phyloP scores from a whole-genome alignment of 2,329 filamentous ascomycete genomes.

The Fusarium euwallaceae region DNA sequence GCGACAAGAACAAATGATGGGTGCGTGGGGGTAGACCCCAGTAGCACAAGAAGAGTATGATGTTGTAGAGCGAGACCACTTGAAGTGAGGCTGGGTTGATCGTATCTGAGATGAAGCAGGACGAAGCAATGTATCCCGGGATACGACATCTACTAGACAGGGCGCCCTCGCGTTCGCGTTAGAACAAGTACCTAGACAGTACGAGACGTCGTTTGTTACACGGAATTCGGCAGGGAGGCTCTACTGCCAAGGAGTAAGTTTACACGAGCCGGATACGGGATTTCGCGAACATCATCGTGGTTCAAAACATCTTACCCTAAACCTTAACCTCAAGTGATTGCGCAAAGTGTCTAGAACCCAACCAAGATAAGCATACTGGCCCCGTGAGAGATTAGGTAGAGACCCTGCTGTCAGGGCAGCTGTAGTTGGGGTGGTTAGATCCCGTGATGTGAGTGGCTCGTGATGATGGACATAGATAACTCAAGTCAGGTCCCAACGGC shows the following conservation, averaged over 20 bases:
- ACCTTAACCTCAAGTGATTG: background rate
- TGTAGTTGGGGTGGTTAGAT: background rate
- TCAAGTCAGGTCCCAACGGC: background rate
- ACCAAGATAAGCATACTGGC: background rate
- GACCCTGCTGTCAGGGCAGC: background rate
- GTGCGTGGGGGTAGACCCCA: background rate
- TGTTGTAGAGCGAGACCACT: background rate
- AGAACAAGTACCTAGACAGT: background rate
- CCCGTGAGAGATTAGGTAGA: background rate
- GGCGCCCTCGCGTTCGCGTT: too few species aligned
- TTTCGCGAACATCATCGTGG: background rate
- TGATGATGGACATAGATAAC: background rate
- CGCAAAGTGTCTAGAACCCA: background rate
- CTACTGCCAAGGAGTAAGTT: background rate
- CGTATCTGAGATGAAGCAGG: background rate
- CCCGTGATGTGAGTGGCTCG: conserved; percentile 1
- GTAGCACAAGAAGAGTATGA: background rate
- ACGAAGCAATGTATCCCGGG: background rate
- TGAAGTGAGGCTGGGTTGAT: background rate
- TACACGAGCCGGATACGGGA: background rate
- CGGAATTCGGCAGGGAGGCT: background rate
- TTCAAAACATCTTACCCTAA: background rate
- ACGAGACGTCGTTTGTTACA: background rate
- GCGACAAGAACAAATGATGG: background rate
- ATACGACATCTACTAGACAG: background rate